phyloP scores from a whole-genome alignment of 768 basidiomycete genomes.

The Psilocybe sp. region DNA sequence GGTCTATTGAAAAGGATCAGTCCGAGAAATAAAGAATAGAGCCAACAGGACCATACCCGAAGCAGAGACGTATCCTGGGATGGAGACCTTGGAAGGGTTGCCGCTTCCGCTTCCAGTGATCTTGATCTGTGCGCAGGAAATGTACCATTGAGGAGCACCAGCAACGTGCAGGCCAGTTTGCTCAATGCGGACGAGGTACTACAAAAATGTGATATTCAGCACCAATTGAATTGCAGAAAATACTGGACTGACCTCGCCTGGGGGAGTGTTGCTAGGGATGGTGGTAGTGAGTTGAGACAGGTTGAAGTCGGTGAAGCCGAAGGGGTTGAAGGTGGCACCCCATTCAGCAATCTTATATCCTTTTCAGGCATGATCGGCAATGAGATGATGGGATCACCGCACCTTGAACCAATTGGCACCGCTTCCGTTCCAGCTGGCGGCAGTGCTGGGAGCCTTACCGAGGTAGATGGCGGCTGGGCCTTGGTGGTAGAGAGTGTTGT shows the following conservation, averaged over 20 bases:
- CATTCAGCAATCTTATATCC: constrained; percentile 35
- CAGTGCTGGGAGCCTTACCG: constrained; percentile 42
- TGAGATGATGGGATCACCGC: not conserved
- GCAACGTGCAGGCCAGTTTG: constrained; percentile 44
- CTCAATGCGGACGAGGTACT: constrained; percentile 47
- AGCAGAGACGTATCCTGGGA: constrained; percentile 45
- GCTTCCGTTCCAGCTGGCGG: constrained; percentile 42
- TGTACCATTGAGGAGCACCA: constrained; percentile 45
- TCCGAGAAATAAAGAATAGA: not conserved
- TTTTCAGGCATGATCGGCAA: constrained; percentile 9
- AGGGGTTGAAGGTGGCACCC: constrained; percentile 36
- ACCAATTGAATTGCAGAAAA: not conserved
- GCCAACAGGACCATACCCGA: constrained; percentile 19
- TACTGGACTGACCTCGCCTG: constrained; percentile 31
- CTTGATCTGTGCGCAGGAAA: constrained; percentile 47
- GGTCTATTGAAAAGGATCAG: constrained; percentile 19
- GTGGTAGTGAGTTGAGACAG: constrained; percentile 34
- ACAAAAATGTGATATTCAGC: not conserved
- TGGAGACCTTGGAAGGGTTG: constrained; percentile 42
- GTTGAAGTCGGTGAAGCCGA: constrained; percentile 30
- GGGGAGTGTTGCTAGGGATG: constrained; percentile 38
- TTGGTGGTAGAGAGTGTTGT: constrained; percentile 37
- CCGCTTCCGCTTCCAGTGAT: constrained; percentile 42
- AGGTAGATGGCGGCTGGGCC: constrained; percentile 47
- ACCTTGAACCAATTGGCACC: constrained; percentile 55